Evolutionary conservation across 176 grass and related monocot genomes (phyloP), one percentile per base, ranked within the genome.

Genomic region (Juncus inflexus): DNA sequence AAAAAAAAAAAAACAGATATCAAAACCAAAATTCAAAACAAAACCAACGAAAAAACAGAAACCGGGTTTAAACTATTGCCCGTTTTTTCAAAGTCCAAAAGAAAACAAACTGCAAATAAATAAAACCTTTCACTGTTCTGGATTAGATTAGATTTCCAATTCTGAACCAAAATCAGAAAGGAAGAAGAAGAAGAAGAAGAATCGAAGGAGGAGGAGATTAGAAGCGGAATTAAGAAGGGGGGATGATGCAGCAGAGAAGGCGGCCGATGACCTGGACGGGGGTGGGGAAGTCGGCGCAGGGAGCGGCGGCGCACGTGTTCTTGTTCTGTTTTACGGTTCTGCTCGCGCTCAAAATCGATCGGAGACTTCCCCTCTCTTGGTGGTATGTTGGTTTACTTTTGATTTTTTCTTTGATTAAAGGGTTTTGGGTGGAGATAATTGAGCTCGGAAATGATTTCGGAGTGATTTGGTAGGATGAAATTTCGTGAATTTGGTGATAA

Each of bases 321-420:
- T 83, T 99, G 69, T 90, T 92, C 66, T 99, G 89, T 77, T 99
- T 94, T 79, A 99, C 95, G 39, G 57, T 90, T 40, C 63, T 89
- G 35, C 85, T 99, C 73, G 83, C 83, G 55, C 80, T 99, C 64
- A 73, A 63, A 65, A 78, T 92, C 78, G 95, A 92, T 76, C 66
- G 61, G 50, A 76, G 95, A 58, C 63, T 67, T 1, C 52, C 78
- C 28, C 79, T 84, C 63, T 92, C 95, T 60, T 99, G 95, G 95
- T 99, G 95, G 95, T 99, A 86, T 28, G 73, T 3, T 40, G 9
- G 39, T 8, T 15, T 42, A 6, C 35, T 41, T 39, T 43, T 73
- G 14, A 43, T 1, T 2, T 54, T 15, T 61, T 36, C 28, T 36
- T 19, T 36, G 13, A 19, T 61, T 36, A 61, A 19, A 36, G 11